These are phyloP conservation scores for Saccharata proteae DNA, from an alignment of 2,329 filamentous ascomycete genomes.

Conservation along the genomic window DNA sequence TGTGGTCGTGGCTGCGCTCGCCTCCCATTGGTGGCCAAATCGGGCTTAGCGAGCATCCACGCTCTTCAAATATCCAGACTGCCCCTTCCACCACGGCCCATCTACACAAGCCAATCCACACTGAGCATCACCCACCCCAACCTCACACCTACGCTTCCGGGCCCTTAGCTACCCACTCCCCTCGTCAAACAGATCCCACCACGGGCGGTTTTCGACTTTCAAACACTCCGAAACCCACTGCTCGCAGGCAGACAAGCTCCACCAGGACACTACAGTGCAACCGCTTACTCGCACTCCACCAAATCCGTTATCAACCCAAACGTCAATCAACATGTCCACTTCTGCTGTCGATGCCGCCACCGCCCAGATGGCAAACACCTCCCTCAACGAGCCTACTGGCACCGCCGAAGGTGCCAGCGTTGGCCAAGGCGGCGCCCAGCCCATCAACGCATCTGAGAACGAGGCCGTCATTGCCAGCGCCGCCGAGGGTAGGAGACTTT, in stretches of 20 bases:
- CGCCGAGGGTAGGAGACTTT: slow-evolving; percentile 96
- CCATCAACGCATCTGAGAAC: slow-evolving; percentile 61
- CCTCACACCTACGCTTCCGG: too few species aligned
- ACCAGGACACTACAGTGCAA: slow-evolving; percentile 26
- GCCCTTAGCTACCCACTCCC: slow-evolving; percentile 39
- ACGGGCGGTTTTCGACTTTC: slow-evolving; percentile 34
- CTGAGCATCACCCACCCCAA: too few species aligned
- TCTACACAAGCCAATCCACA: too few species aligned
- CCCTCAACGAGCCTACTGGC: slow-evolving; percentile 44
- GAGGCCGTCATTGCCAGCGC: slow-evolving; percentile 94
- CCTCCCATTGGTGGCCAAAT: too few species aligned
- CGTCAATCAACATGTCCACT: slow-evolving; percentile 67
- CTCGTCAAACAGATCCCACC: slow-evolving; percentile 39
- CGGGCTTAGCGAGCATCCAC: too few species aligned
- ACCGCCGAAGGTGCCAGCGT: slow-evolving; percentile 44
- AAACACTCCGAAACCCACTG: slow-evolving; percentile 17
- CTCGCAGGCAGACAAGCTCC: slow-evolving; percentile 16
- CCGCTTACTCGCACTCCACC: slow-evolving; percentile 8
- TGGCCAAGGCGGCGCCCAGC: slow-evolving; percentile 44
- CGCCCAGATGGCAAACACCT: slow-evolving; percentile 54
- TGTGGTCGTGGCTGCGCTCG: too few species aligned
- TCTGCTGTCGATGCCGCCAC: slow-evolving; percentile 66
- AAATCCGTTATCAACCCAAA: slow-evolving; percentile 44
- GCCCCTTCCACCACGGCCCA: too few species aligned
- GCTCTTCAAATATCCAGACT: too few species aligned